These are phyloP conservation scores for Moesziomyces globuligerus DNA, from an alignment of 1,284 basidiomycete genomes.

Conservation along the genomic window DNA sequence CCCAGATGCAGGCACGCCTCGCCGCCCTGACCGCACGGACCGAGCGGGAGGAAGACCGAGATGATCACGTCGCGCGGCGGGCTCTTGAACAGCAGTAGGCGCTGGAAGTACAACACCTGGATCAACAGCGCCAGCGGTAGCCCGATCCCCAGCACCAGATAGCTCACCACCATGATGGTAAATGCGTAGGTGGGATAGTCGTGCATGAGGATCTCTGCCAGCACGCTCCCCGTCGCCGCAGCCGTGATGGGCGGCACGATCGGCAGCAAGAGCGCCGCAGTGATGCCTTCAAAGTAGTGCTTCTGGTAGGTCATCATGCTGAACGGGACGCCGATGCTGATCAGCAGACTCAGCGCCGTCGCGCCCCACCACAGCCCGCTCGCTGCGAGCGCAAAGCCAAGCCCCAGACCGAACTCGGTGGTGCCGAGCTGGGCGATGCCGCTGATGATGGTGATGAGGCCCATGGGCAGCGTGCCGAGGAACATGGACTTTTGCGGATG, in stretches of 20 bases:
- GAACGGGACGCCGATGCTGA: constrained; percentile 51
- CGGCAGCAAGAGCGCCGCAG: constrained; percentile 53
- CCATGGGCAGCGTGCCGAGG: constrained; percentile 57
- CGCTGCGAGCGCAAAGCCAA: constrained; percentile 40
- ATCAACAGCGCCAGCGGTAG: constrained; percentile 54
- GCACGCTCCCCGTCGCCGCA: constrained; percentile 45
- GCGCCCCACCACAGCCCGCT: constrained; percentile 52
- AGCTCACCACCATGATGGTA: constrained; percentile 52
- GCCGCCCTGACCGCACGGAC: constrained; percentile 58
- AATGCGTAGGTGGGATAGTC: constrained; percentile 50
- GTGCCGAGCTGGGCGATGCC: constrained; percentile 53
- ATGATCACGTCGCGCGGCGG: constrained; percentile 60
- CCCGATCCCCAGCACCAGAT: constrained; percentile 56
- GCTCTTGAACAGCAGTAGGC: constrained; percentile 55
- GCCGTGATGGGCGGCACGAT: constrained; percentile 60
- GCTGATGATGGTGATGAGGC: constrained; percentile 53
- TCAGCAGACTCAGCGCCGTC: constrained; percentile 31
- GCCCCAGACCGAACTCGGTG: constrained; percentile 39
- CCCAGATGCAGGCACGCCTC: constrained; percentile 59
- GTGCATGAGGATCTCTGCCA: constrained; percentile 49
- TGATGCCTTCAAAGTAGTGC: constrained; percentile 56
- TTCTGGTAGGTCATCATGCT: constrained; percentile 59
- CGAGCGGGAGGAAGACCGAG: constrained; percentile 53
- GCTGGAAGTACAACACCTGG: constrained; percentile 58
- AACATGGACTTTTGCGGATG: constrained; percentile 59